Base-by-base conservation (phyloP, 495 filamentous ascomycete species). In the Aspergillus conjunctus region DNA sequence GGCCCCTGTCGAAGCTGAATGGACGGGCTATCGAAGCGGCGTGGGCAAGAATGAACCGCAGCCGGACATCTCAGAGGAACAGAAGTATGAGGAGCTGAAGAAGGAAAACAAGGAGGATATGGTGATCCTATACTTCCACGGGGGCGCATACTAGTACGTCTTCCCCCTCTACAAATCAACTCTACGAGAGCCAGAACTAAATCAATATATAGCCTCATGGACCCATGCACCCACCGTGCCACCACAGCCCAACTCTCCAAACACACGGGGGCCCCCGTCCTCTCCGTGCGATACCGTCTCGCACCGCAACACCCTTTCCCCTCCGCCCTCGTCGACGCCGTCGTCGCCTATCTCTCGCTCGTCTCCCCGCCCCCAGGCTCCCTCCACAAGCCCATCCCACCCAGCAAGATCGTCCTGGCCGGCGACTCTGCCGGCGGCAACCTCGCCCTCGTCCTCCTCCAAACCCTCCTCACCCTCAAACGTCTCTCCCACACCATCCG, bases 401-500 rank as follows among this genome's bases (percentile, higher is more conserved):
- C 93, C 3, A 77, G 80, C 52, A 79, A 93, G 54, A 91, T 98
- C 46, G 79, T 93, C 33, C 74, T 97, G 50, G 82, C 86, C 10
- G 93, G 93, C n/a, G 93, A 98, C 70, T 91, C 87, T 32, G 93
- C 93, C 0, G 93, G 93, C 22, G 93, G 90, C 8, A 91, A 91
- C 60, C 82, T 98, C 4, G 71, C 75, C 11, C 77, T 93, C 3
- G 81, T 84, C 7, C 85, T 98, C 0, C 73, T 92, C 1, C 91
- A 91, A 67, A 82, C 87, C 0, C 67, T 97, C 3, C 79, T 96
- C 8, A 85, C 92, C 41, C 77, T 96, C 18, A 81, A 83, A 34
- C 87, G 85, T 22, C 65, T 72, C 12, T 72, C 75, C 3, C 76
- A 74, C 6, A 80, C 73, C 12, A 67, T 92, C 48, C 43, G 49